Evolutionary conservation across 345 rosid genomes (phyloP), one percentile per base, ranked within the genome.

Genomic region (Brassica incana): DNA sequence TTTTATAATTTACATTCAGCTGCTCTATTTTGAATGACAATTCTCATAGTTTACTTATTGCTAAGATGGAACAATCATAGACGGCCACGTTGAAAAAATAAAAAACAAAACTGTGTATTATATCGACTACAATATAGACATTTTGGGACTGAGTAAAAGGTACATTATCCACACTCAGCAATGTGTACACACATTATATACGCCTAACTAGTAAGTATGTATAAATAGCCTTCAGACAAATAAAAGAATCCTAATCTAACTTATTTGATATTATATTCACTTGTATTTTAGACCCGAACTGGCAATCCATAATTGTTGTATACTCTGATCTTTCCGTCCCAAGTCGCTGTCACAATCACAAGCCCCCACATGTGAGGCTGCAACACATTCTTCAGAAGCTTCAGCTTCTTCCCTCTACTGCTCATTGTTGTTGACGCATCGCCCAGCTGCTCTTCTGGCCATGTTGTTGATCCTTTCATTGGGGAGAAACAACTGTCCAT

Each of bases 371-470:
- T 11, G 76, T 82, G 65, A 52, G 92, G 81, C 58, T 85, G 88
- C 74, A 86, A 85, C 14, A 85, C 90, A 18, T 66, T 23, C 80
- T 78, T 89, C 83, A 90, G 69, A 23, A 88, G 75, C 87, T 88
- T 92, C 75, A 82, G 72, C 60, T 85, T 87, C 54, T 87, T 87
- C 8, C 85, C 78, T 82, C 84, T 88, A 16, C 82, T 84, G 8
- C 84, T 83, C 65, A 83, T 68, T 32, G 9, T 33, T 43, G 63
- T 32, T 65, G 56, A 63, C 9, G 20, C 27, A 20, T 71, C 80
- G 14, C 66, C 77, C 72, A 92, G 86, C 72, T 86, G 87, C 85
- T 92, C 96, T 84, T 88, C 97, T 0, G 97, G 97, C 97, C 96
- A 92, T 3, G 94, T 92, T 16, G 86, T 87, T 0, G 91, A 77